phyloP scores from a whole-genome alignment of 1,139 yeast genomes.

The Geotrichum reessii region DNA sequence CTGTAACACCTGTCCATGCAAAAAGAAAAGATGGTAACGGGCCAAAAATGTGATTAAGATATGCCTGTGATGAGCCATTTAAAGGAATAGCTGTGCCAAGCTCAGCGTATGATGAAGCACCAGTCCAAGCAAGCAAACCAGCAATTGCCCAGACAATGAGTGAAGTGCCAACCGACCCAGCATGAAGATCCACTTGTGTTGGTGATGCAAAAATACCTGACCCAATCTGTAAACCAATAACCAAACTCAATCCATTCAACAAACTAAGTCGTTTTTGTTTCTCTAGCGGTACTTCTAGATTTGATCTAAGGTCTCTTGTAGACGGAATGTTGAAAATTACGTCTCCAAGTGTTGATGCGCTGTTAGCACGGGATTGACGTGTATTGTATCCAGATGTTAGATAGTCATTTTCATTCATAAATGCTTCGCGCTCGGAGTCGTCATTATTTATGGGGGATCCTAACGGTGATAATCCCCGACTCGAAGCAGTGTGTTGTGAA shows the following conservation, averaged over 20 bases:
- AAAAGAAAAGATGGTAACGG: slow-evolving; percentile 38
- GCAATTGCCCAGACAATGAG: slow-evolving; percentile 39
- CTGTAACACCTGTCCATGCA: slow-evolving; percentile 39
- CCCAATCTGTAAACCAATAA: slow-evolving; percentile 42
- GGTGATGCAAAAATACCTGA: slow-evolving; percentile 44
- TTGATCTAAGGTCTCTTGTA: slow-evolving; percentile 26
- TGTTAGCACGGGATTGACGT: slow-evolving; percentile 22
- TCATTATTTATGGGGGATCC: slow-evolving; percentile 18
- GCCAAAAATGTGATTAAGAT: slow-evolving; percentile 39
- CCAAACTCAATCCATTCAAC: slow-evolving; percentile 39
- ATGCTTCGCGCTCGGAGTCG: slow-evolving; percentile 12
- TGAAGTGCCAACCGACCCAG: slow-evolving; percentile 40
- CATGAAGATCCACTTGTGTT: slow-evolving; percentile 36
- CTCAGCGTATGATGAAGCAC: slow-evolving; percentile 42
- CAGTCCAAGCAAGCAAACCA: slow-evolving; percentile 43
- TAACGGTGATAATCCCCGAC: slow-evolving; percentile 28
- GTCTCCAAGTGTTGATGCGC: slow-evolving; percentile 31
- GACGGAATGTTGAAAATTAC: slow-evolving; percentile 32
- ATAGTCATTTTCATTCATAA: slow-evolving; percentile 15
- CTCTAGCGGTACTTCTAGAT: slow-evolving; percentile 30
- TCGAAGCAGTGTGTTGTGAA: slow-evolving; percentile 22
- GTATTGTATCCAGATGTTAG: slow-evolving; percentile 4
- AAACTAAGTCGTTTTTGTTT: slow-evolving; percentile 35
- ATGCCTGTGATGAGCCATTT: slow-evolving; percentile 42
- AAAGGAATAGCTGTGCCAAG: slow-evolving; percentile 40